Conservation (phyloP, 768 basidiomycete genomes). For the Suillus occidentalis region DNA sequence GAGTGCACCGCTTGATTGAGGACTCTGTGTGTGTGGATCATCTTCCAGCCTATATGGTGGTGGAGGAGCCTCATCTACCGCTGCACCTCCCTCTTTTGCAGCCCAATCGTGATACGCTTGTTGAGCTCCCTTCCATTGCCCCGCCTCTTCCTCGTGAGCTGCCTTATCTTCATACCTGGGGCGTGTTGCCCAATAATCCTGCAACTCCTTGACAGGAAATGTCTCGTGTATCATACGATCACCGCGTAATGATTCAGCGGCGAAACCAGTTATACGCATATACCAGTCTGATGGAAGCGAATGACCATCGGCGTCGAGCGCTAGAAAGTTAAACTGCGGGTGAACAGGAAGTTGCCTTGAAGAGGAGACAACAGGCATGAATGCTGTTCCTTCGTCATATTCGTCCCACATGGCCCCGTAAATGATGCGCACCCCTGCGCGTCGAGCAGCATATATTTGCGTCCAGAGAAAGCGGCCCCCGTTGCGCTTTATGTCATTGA, state of each 20-base stretch:
- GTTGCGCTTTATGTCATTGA: constrained; percentile 69
- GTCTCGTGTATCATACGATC: constrained; percentile 63
- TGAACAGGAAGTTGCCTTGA: constrained; percentile 60
- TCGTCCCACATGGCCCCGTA: constrained; percentile 93
- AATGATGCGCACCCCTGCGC: constrained; percentile 59
- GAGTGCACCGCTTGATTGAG: constrained; percentile 1
- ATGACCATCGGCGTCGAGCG: constrained; percentile 76
- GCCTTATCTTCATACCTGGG: constrained; percentile 50
- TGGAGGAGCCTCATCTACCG: constrained; percentile 57
- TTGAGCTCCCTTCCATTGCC: constrained; percentile 25
- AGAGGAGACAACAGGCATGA: constrained; percentile 68
- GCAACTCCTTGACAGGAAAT: constrained; percentile 68
- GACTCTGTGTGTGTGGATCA: constrained; percentile 19
- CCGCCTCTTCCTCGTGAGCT: constrained; percentile 20
- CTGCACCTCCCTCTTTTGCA: constrained; percentile 20
- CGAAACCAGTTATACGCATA: constrained; percentile 76
- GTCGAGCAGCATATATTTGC: constrained; percentile 69
- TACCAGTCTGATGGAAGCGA: constrained; percentile 85
- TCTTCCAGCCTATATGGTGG: constrained; percentile 68
- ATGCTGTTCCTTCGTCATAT: constrained; percentile 84
- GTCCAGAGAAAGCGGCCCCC: constrained; percentile 81
- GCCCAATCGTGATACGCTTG: constrained; percentile 48
- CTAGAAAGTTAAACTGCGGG: constrained; percentile 61
- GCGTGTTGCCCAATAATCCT: constrained; percentile 71
- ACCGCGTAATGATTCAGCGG: constrained; percentile 63